Evolutionary conservation across 345 rosid species (phyloP).

Genomic region (Conringia planisiliqua): DNA sequence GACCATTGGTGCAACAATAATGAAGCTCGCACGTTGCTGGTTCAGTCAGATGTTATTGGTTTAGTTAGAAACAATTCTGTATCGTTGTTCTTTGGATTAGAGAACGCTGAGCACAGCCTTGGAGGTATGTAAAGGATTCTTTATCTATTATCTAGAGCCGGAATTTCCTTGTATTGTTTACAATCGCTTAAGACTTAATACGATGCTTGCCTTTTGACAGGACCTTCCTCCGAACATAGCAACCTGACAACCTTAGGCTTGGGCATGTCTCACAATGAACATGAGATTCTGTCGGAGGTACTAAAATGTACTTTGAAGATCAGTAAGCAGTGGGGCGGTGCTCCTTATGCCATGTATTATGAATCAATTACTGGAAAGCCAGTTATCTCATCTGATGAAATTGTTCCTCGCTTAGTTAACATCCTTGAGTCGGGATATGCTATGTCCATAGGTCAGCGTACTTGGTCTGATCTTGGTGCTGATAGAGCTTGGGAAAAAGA

Average conservation of each 20-base stretch:
- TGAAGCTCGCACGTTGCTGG: constrained; percentile 63
- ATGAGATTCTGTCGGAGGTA: constrained; percentile 62
- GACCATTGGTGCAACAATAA: constrained; percentile 82
- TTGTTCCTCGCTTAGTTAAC: constrained; percentile 68
- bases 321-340: constrained; percentile 78
- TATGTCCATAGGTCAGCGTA: constrained; percentile 41
- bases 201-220: constrained; percentile 35
- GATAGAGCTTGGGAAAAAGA: constrained; percentile 69
- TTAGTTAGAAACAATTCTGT: constrained; percentile 77
- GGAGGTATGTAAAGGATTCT: constrained; percentile 50
- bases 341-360: constrained; percentile 70
- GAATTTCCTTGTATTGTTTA: neutral
- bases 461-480: constrained; percentile 47
- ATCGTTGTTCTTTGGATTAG: constrained; percentile 67
- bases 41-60: constrained; percentile 70
- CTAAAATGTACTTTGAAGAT: constrained; percentile 55
- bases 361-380: constrained; percentile 61
- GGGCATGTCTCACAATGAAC: constrained; percentile 47
- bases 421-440: constrained; percentile 76
- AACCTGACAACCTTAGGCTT: constrained; percentile 41
- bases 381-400: constrained; percentile 65
- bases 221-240: constrained; percentile 49
- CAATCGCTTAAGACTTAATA: neutral
- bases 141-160: constrained; percentile 17
- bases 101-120: constrained; percentile 57